Evolutionary conservation across 2,329 filamentous ascomycete species (phyloP).

Genomic region (Rhinocladiella similis): DNA sequence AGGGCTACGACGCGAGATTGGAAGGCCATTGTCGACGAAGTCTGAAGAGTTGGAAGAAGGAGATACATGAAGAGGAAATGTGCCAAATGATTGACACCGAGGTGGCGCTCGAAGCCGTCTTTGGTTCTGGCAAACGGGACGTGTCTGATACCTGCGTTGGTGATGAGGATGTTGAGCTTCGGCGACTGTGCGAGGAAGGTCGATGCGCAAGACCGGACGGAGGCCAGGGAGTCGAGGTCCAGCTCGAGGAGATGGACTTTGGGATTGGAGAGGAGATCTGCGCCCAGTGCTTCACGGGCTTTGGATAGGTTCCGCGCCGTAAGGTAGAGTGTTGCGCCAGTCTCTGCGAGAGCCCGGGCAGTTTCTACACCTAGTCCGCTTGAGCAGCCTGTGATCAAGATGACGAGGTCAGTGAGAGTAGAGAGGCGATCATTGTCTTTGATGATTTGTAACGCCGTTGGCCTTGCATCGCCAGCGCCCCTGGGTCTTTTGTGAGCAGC

Average conservation of each 20-base stretch:
- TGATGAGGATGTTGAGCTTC: slow-evolving; percentile 19
- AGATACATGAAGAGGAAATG: slow-evolving; percentile 56
- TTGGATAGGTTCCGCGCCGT: slow-evolving; percentile 38
- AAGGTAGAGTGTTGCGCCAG: slow-evolving; percentile 39
- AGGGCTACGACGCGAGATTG: slow-evolving; percentile 51
- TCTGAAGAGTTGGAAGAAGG: slow-evolving; percentile 45
- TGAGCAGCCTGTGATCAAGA: slow-evolving; percentile 40
- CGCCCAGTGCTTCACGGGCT: slow-evolving; percentile 27
- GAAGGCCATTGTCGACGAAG: slow-evolving; percentile 39
- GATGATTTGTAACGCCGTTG: slow-evolving; percentile 22
- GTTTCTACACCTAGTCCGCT: slow-evolving; percentile 41
- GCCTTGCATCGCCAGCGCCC: slow-evolving; percentile 21
- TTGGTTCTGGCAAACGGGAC: slow-evolving; percentile 30
- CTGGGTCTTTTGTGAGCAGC: slow-evolving; percentile 24
- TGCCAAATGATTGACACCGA: slow-evolving; percentile 37
- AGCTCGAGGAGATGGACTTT: slow-evolving; percentile 36
- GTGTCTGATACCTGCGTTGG: slow-evolving; percentile 23
- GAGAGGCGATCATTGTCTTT: slow-evolving; percentile 24
- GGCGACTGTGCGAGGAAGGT: slow-evolving; percentile 27
- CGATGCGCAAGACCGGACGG: slow-evolving; percentile 30
- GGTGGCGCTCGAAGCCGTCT: slow-evolving; percentile 53
- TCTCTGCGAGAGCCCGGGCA: slow-evolving; percentile 36
- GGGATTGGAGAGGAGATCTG: slow-evolving; percentile 24
- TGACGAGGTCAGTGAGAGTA: slow-evolving; percentile 31
- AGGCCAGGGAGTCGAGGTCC: slow-evolving; percentile 34